Base-by-base conservation (phyloP, 108 stramenopile genomes). In the Bacterosira constricta region DNA sequence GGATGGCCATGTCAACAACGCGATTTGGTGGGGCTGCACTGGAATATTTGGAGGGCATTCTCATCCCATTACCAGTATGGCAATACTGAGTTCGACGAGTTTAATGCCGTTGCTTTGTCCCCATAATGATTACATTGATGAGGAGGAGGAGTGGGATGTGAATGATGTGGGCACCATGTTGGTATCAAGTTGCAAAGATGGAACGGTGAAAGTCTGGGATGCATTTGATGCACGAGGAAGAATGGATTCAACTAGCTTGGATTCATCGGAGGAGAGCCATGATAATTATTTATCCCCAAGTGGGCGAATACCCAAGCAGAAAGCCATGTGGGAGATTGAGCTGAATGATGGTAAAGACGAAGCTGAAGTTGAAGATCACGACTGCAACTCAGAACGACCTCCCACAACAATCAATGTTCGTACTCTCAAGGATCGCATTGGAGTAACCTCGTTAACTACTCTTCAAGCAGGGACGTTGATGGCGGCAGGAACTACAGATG, bases 11-110 rank as follows among this genome's bases (percentile, higher is more conserved):
- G 69, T 71, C 20, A 66, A 66, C 13, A 38, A 42, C 20, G 55
- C 73, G 20, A 66, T 75, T 0, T 66, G 65, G 50, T 75, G 73
- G 73, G 25, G 63, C 7, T 66, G 41, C 31, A 75, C 73, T 0
- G 38, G 73, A 17, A 12, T 34, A n/a, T 74, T 74, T 11, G 13
- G 9, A 1, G 53, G 63, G 0, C 64, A 56, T 26, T 1, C 20
- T 11, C 18, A 29, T 52, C 12, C 64, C 12, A 54, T 75, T 4
- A 31, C 57, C 6, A 59, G 65, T 47, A 38, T 75, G 46, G n/a
- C 64, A 30, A 15, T 75, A 18, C 30, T 75, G 12, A 66, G 31
- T 51, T 66, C 65, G 29, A 45, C 46, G 4, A 39, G 46, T 21
- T 60, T 75, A 26, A 2, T 53, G 1, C 15, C 38, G 8, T 47